Conservation (phyloP, 257 asterid species). For the Voacanga thouarsii region DNA sequence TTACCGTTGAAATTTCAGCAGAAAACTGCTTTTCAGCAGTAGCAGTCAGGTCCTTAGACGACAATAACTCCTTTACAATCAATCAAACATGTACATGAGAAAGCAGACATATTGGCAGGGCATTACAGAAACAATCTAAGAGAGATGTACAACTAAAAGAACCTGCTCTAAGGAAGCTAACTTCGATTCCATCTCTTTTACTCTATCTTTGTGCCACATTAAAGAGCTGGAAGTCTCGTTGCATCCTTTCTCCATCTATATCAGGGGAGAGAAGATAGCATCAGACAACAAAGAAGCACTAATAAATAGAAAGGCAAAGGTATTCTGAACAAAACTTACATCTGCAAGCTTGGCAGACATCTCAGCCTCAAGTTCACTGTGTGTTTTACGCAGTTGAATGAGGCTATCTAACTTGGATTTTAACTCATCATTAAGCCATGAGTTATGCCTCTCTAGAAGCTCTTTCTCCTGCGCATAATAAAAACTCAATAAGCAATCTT, state of each 20-base stretch:
- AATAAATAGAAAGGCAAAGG: neutral
- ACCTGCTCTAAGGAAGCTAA: constrained; percentile 69
- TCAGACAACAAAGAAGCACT: neutral
- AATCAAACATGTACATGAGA: constrained; percentile 7
- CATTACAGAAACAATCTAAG: constrained; percentile 1
- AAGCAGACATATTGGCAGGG: constrained; percentile 5
- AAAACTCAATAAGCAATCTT: too few relatives aligned
- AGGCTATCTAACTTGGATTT: constrained; percentile 55
- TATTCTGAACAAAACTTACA: constrained; percentile 32
- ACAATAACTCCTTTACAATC: constrained; percentile 55
- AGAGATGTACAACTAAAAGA: constrained; percentile 17
- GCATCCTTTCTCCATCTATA: constrained; percentile 61
- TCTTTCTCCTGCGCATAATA: constrained; percentile 85
- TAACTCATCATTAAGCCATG: constrained; percentile 93
- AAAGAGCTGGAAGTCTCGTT: constrained; percentile 54
- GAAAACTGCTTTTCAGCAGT: constrained; percentile 65
- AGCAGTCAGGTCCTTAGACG: constrained; percentile 65
- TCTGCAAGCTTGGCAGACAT: constrained; percentile 70
- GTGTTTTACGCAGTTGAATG: constrained; percentile 58
- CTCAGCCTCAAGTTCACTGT: constrained; percentile 75
- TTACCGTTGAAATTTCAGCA: constrained; percentile 78
- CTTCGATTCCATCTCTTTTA: constrained; percentile 73
- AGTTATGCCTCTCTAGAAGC: constrained; percentile 83
- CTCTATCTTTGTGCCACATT: constrained; percentile 63
- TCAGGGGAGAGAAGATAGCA: neutral